These are phyloP conservation scores for Penicillium sp. DNA, from an alignment of 2,329 filamentous ascomycete species.

Conservation along the genomic window DNA sequence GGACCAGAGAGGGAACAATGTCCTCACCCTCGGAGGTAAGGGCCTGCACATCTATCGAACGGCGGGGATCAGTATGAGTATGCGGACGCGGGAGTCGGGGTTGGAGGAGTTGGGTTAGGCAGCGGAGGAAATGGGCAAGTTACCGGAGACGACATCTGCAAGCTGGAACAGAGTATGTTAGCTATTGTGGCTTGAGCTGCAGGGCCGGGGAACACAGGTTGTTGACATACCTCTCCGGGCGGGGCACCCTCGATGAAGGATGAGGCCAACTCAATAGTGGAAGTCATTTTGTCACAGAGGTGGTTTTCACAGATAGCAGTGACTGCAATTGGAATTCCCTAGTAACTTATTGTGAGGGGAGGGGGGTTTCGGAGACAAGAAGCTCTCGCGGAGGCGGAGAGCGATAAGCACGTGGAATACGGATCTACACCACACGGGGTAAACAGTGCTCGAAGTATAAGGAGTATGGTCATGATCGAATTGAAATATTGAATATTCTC, in stretches of 20 bases:
- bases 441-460: neutral
- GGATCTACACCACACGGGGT: neutral
- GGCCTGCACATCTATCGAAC: slow-evolving; percentile 75
- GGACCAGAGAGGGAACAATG: slow-evolving; percentile 70
- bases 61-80: slow-evolving; percentile 18
- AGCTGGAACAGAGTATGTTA: slow-evolving; percentile 58
- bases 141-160: slow-evolving; percentile 84
- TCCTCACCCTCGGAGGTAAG: slow-evolving; percentile 71
- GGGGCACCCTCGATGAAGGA: slow-evolving; percentile 93
- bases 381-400: slow-evolving; percentile 24
- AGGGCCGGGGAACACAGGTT: slow-evolving; percentile 5
- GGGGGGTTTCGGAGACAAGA: slow-evolving; percentile 20
- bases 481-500: neutral
- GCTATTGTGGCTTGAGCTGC: slow-evolving; percentile 28
- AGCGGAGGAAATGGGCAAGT: slow-evolving; percentile 17
- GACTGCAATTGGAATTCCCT: neutral
- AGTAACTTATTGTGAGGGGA: neutral
- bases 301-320: neutral
- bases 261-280: slow-evolving; percentile 64
- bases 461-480: neutral
- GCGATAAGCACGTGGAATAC: slow-evolving; percentile 22
- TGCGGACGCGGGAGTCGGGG: slow-evolving; percentile 13
- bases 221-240: slow-evolving; percentile 78
- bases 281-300: slow-evolving; percentile 37
- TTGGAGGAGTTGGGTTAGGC: slow-evolving; percentile 5